A percentile compares a stretch with the other conserved stretches of the same genome.
These are phyloP conservation scores for Lichtheimia hyalospora DNA, from an alignment of 371 early-diverging fungal genomes.

Conservation along the genomic window DNA sequence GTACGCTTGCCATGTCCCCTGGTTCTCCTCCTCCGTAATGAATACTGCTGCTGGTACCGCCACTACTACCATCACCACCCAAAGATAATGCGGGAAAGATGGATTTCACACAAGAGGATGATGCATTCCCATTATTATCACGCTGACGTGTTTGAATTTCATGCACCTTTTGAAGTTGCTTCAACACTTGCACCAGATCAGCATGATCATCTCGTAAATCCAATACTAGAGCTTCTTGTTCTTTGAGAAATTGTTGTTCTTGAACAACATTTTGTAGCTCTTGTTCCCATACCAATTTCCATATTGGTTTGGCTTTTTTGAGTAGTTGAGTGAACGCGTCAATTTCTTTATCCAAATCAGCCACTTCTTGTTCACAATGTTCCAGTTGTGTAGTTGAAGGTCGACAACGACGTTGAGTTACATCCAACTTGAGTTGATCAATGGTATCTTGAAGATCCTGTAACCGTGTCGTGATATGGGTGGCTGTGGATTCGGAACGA, in stretches of 20 bases:
- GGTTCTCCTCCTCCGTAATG: constrained; percentile 22
- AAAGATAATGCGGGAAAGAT: neutral
- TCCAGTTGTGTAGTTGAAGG: constrained; percentile 59
- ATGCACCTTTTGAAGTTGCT: constrained; percentile 5
- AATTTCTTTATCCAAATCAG: constrained; percentile 44
- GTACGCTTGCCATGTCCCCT: constrained; percentile 54
- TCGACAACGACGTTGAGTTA: constrained; percentile 67
- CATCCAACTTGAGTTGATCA: constrained; percentile 76
- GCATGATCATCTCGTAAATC: constrained; percentile 44
- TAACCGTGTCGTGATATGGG: constrained; percentile 52
- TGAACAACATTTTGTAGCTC: constrained; percentile 77
- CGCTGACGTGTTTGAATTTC: constrained; percentile 4
- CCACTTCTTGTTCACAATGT: constrained; percentile 51
- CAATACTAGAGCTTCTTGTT: constrained; percentile 64
- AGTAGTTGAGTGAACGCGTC: constrained; percentile 50
- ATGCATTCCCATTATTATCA: neutral
- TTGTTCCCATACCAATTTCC: constrained; percentile 83
- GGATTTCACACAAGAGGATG: neutral
- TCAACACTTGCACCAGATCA: constrained; percentile 6
- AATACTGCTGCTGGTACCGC: neutral
- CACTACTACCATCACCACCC: neutral
- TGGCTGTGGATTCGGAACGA: constrained; percentile 57
- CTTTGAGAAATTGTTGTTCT: constrained; percentile 78
- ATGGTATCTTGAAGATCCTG: constrained; percentile 71
- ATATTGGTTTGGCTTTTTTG: constrained; percentile 56